Evolutionary conservation across 208 protist species (phyloP).

Genomic region (Leishmania lainsoni): DNA sequence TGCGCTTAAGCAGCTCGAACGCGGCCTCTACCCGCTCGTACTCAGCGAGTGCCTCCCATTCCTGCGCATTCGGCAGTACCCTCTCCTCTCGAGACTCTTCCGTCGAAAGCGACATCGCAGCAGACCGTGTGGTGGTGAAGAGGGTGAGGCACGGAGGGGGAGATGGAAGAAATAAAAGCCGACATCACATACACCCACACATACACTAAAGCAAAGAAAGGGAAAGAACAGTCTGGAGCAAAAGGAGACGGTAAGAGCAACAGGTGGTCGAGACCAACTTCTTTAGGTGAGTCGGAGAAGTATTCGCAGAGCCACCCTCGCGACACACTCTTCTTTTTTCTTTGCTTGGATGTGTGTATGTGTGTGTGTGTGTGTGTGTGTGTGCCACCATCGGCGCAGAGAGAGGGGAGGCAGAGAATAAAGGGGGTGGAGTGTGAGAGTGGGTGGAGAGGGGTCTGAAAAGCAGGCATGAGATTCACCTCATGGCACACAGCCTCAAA

Average conservation of each 20-base stretch:
- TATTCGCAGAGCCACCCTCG: neutral
- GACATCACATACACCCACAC: neutral
- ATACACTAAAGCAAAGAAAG: conserved; percentile 5
- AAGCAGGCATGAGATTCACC: too few relatives aligned
- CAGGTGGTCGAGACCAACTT: neutral
- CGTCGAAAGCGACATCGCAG: conserved; percentile 11
- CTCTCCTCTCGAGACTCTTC: conserved; percentile 1
- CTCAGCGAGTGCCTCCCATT: conserved; percentile 65
- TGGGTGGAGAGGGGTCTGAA: neutral
- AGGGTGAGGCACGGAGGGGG: neutral
- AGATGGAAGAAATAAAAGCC: neutral
- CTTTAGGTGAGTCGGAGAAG: neutral
- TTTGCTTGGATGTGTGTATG: neutral
- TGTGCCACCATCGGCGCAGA: neutral
- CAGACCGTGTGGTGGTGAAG: neutral
- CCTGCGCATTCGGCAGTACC: conserved; percentile 12
- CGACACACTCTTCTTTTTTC: neutral
- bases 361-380: neutral
- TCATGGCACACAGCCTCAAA: neutral
- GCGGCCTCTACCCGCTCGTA: conserved; percentile 76
- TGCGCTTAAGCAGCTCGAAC: conserved; percentile 45
- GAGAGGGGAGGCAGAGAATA: neutral
- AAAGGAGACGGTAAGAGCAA: neutral
- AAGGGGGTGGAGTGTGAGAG: neutral
- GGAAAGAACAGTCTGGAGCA: conserved; percentile 4